Conservation (phyloP, 1,284 basidiomycete genomes). For the Grifola frondosa region DNA sequence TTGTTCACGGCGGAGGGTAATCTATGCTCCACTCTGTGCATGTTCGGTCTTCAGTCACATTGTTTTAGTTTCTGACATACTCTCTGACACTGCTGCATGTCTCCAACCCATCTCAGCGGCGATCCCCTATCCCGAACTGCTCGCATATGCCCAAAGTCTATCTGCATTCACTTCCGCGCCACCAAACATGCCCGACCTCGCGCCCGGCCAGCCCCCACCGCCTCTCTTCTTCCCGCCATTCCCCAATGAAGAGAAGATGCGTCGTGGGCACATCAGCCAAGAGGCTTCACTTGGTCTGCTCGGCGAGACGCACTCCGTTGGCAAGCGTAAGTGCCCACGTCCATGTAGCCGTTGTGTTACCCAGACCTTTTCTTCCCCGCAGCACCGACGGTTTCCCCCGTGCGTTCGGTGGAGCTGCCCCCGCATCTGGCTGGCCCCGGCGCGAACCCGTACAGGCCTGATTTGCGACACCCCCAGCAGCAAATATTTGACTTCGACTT, state of each 20-base stretch:
- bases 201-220: slow-evolving; percentile 67
- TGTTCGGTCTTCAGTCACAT: not conserved
- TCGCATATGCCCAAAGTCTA: slow-evolving; percentile 77
- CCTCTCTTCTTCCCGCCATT: slow-evolving; percentile 83
- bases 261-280: slow-evolving; percentile 70
- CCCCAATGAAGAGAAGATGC: slow-evolving; percentile 86
- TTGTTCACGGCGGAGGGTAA: too few species aligned
- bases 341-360: not conserved
- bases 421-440: slow-evolving; percentile 47
- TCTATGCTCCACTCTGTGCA: not conserved
- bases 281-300: slow-evolving; percentile 73
- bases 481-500: slow-evolving; percentile 66
- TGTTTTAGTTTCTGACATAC: too few species aligned
- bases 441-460: slow-evolving; percentile 67
- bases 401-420: slow-evolving; percentile 43
- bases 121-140: slow-evolving; percentile 75
- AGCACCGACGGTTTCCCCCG: slow-evolving; percentile 63
- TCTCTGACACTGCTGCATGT: not conserved
- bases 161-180: slow-evolving; percentile 83
- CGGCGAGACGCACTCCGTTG: slow-evolving; percentile 78
- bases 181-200: slow-evolving; percentile 75
- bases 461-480: slow-evolving; percentile 56
- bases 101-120: slow-evolving; percentile 44
- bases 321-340: slow-evolving; percentile 54
- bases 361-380: slow-evolving; percentile 2